Evolutionary conservation across 23 red algal genomes (phyloP).

Genomic region (Gracilaria gracilis): DNA sequence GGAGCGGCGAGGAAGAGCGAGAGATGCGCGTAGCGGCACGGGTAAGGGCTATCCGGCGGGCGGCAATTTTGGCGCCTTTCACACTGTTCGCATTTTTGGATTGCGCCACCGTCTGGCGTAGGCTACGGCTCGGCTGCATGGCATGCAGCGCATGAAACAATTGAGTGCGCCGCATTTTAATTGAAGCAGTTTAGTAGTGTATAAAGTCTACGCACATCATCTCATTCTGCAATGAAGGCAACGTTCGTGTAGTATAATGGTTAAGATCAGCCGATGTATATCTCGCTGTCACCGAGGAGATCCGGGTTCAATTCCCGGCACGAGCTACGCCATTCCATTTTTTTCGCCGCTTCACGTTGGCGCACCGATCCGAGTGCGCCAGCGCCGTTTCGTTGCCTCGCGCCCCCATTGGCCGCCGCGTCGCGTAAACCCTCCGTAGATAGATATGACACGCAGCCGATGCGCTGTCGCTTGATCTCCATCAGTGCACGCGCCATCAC

Average conservation of each 20-base stretch:
- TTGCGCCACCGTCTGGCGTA: neutral
- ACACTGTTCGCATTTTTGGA: conserved; percentile 22
- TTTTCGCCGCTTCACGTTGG: neutral
- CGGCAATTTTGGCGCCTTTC: conserved; percentile 26
- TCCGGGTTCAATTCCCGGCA: conserved; percentile 84
- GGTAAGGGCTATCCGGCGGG: neutral
- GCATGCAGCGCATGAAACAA: neutral
- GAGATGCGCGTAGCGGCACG: too few species aligned
- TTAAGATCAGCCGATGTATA: conserved; percentile 60
- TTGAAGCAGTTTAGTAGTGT: neutral
- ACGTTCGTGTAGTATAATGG: conserved; percentile 47
- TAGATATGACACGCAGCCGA: neutral
- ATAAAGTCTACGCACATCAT: conserved; percentile 1
- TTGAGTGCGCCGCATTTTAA: too few species aligned
- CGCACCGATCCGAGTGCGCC: neutral
- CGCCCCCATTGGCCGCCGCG: neutral
- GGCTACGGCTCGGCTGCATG: neutral
- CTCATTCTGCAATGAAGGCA: neutral
- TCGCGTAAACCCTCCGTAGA: neutral
- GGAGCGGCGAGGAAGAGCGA: neutral
- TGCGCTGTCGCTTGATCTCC: neutral
- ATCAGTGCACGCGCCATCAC: neutral
- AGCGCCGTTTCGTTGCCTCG: neutral
- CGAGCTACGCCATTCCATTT: conserved; percentile 35
- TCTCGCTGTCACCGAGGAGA: conserved; percentile 81